These are phyloP conservation scores for Mycena vitilis DNA, from an alignment of 768 basidiomycete species.

Conservation along the genomic window DNA sequence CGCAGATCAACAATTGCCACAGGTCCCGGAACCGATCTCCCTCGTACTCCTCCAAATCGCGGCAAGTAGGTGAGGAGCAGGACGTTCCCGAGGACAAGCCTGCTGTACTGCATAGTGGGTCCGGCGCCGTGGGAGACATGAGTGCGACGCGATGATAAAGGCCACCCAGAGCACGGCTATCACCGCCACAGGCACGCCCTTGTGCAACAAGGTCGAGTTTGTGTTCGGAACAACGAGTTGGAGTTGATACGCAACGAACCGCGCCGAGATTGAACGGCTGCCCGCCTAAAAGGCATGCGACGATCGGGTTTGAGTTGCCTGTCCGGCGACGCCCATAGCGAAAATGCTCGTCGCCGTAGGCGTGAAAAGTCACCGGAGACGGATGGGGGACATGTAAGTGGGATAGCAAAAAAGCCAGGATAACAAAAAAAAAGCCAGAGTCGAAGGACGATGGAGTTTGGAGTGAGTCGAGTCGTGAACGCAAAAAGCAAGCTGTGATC, in stretches of 20 bases:
- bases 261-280: slow-evolving; percentile 61
- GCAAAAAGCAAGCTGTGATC: too few species aligned
- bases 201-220: too few species aligned
- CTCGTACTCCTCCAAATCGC: slow-evolving; percentile 42
- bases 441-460: too few species aligned
- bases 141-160: slow-evolving; percentile 62
- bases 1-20: slow-evolving; percentile 25
- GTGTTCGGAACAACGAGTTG: too few species aligned
- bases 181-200: slow-evolving; percentile 60
- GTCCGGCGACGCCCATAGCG: slow-evolving; percentile 55
- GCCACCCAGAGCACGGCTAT: slow-evolving; percentile 64
- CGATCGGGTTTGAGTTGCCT: slow-evolving; percentile 62
- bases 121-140: slow-evolving; percentile 60
- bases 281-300: slow-evolving; percentile 59
- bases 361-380: too few species aligned
- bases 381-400: too few species aligned
- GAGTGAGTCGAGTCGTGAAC: too few species aligned
- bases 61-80: slow-evolving; percentile 66
- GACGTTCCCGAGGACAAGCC: slow-evolving; percentile 65
- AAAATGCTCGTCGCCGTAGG: slow-evolving; percentile 65
- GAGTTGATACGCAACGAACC: slow-evolving; percentile 44
- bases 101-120: slow-evolving; percentile 69
- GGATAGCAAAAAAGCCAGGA: too few species aligned
- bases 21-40: slow-evolving; percentile 46
- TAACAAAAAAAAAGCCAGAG: too few species aligned